These are phyloP conservation scores for Cenchrus purpureus DNA, from an alignment of 176 grass and related monocot genomes.

Conservation along the genomic window DNA sequence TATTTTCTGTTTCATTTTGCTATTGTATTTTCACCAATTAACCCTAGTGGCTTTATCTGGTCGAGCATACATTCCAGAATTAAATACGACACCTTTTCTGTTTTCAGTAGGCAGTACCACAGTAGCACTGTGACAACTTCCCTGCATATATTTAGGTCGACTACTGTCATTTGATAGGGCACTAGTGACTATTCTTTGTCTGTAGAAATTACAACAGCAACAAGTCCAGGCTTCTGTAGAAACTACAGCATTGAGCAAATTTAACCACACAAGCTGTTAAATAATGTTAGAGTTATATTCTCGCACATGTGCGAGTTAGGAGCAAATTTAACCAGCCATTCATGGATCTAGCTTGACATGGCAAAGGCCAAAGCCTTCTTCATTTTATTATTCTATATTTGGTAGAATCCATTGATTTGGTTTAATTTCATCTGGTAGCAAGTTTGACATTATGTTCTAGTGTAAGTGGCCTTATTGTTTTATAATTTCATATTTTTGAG, in stretches of 20 bases:
- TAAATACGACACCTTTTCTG: not conserved
- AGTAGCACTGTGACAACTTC: not conserved
- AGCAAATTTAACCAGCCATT: not conserved
- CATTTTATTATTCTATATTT: too few relatives aligned
- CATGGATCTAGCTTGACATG: too few relatives aligned
- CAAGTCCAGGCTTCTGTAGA: not conserved
- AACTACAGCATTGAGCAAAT: not conserved
- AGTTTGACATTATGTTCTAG: not conserved
- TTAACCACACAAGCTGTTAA: not conserved
- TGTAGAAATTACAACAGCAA: not conserved
- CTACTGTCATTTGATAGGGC: constrained; percentile 16
- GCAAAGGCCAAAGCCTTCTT: too few relatives aligned
- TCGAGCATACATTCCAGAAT: not conserved
- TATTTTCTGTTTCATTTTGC: not conserved
- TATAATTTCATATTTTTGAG: not conserved
- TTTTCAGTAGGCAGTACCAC: not conserved
- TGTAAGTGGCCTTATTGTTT: not conserved
- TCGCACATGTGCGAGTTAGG: not conserved
- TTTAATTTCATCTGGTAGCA: too few relatives aligned
- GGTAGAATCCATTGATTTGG: too few relatives aligned
- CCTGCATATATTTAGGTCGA: constrained; percentile 3
- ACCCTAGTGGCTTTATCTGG: not conserved
- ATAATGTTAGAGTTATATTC: constrained; percentile 10
- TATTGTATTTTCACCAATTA: constrained; percentile 2
- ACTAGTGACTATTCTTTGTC: not conserved